Conservation (phyloP, 805 yeast species). For the Saccharomycopsis amapae region DNA sequence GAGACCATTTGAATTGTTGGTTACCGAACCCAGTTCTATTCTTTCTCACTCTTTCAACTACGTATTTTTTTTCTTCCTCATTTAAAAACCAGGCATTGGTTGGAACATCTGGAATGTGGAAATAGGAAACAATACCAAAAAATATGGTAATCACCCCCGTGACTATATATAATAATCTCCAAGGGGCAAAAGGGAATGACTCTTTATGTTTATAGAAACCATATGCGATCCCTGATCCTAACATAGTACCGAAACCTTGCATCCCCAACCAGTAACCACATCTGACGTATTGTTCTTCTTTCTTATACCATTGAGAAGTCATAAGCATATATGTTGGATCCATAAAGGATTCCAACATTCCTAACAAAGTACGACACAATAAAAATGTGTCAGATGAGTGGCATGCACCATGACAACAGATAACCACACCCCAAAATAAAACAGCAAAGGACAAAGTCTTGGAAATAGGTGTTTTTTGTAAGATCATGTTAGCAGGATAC, state of each 20-base stretch:
- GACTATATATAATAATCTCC: constrained; percentile 48
- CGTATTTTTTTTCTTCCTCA: constrained; percentile 34
- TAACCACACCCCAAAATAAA: constrained; percentile 53
- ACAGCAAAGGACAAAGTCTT: constrained; percentile 43
- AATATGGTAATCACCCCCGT: constrained; percentile 47
- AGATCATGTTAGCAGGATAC: constrained; percentile 36
- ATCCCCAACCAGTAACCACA: constrained; percentile 33
- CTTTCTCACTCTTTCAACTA: constrained; percentile 37
- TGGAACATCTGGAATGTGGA: constrained; percentile 45
- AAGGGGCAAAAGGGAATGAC: constrained; percentile 34
- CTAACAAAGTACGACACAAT: constrained; percentile 43
- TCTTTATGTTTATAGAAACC: constrained; percentile 33
- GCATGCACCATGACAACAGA: constrained; percentile 43
- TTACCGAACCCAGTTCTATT: constrained; percentile 41
- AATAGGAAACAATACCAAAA: constrained; percentile 34
- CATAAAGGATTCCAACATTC: constrained; percentile 45
- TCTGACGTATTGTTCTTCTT: constrained; percentile 31
- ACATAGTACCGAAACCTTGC: constrained; percentile 30
- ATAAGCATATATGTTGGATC: constrained; percentile 46
- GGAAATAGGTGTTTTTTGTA: constrained; percentile 54
- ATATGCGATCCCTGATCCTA: constrained; percentile 43
- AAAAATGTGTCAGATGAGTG: constrained; percentile 40
- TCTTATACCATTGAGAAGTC: constrained; percentile 32
- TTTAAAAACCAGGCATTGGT: constrained; percentile 32
- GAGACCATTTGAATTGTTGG: constrained; percentile 32